Evolutionary conservation across 2,329 filamentous ascomycete genomes (phyloP), one percentile per base, ranked within the genome.

Genomic region (Nemania sp.): DNA sequence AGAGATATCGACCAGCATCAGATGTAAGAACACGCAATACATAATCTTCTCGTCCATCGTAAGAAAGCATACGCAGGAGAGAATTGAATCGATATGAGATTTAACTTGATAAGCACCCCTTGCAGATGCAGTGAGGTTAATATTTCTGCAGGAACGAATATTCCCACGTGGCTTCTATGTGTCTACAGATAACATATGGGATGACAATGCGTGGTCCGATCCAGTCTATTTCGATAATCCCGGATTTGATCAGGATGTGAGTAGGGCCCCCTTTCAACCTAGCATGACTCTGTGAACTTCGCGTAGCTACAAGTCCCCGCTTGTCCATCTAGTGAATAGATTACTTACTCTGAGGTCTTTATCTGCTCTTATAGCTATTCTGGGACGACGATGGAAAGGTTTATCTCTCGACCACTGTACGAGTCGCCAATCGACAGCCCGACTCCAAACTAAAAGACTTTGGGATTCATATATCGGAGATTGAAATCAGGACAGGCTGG

Each of bases 161-260:
- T 83, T 80, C 62, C 81, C 80, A 0, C 72, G 79, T 0, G 83
- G 83, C 0, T 86, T 86, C 63, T 85, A 82, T 53, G 79, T 85
- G 1, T 78, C 74, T 60, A 84, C 81, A 0, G 74, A 77, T 11
- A 76, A 85, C 57, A 83, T 84, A n/a, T 81, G 78, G 78, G 76
- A 83, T 45, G 76, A 79, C 0, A 69, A 62, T 6, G 73, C 77
- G 3, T 85, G 82, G 82, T 82, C 79, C 4, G 81, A 85, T 47
- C 81, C 82, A 0, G 71, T 82, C 0, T 83, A 80, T 61, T 83
- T 85, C 63, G 82, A 84, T 54, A 80, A 82, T 45, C 75, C 80
- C 1, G 81, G 81, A 1, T 83, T 83, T 55, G 81, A 84, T 62
- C 81, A 83, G 68, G 81, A 83, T 69, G 79, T 81, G 68, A 65